phyloP scores from a whole-genome alignment of 306 rosid species.

The Cicer chorassanicum region DNA sequence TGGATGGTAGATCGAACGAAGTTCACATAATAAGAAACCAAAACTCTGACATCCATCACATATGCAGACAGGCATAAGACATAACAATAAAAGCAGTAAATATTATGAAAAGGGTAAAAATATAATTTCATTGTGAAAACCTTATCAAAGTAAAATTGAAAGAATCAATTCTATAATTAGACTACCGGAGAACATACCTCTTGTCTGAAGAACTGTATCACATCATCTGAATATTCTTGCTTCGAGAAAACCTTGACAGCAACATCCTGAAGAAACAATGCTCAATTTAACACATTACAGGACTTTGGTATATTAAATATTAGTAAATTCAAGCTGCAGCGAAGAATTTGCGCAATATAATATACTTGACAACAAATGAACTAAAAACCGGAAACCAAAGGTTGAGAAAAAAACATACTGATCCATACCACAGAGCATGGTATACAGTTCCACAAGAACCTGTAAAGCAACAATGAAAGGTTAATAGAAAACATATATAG shows the following conservation, averaged over 20 bases:
- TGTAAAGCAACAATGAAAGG: constrained; percentile 55
- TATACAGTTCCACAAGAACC: constrained; percentile 99
- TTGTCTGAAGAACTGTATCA: constrained; percentile 80
- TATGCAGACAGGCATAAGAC: not conserved
- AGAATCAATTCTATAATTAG: constrained; percentile 24
- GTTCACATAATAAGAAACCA: not conserved
- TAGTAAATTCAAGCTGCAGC: constrained; percentile 38
- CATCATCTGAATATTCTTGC: constrained; percentile 92
- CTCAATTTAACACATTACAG: constrained; percentile 15
- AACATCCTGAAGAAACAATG: constrained; percentile 67
- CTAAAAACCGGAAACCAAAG: constrained; percentile 47
- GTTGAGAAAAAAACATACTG: constrained; percentile 78
- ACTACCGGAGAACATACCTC: constrained; percentile 66
- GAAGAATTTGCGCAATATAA: constrained; percentile 18
- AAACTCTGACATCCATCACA: not conserved
- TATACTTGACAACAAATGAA: constrained; percentile 26
- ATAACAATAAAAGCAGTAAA: constrained; percentile 4
- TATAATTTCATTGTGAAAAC: constrained; percentile 5
- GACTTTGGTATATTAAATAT: constrained; percentile 25
- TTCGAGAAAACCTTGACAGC: constrained; percentile 91
- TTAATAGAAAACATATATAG: constrained; percentile 39
- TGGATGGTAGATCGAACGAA: not conserved
- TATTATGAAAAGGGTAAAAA: constrained; percentile 1
- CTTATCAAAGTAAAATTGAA: constrained; percentile 12
- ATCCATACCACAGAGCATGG: constrained; percentile 99